Evolutionary conservation across 1,284 basidiomycete genomes (phyloP).

Genomic region (Takashimella tepidaria): DNA sequence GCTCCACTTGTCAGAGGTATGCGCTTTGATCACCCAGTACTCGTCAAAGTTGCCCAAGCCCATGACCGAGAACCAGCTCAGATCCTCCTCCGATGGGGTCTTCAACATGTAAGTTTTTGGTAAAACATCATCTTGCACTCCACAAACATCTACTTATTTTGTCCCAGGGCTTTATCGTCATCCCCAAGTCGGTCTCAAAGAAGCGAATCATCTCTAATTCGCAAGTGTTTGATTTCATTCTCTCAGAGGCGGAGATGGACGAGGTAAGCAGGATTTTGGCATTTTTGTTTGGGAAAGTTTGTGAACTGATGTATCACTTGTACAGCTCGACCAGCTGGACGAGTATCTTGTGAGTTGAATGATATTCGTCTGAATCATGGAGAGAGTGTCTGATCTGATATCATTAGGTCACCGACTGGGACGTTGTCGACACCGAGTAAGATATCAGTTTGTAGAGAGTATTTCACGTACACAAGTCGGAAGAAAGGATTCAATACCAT

Average conservation of each 20-base stretch:
- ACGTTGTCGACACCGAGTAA: conserved; percentile 36
- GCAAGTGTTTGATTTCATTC: conserved; percentile 50
- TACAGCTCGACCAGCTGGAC: conserved; percentile 39
- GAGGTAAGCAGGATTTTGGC: no score
- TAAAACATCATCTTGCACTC: no score
- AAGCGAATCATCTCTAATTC: conserved; percentile 51
- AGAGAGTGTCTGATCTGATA: background rate
- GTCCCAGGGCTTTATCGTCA: conserved; percentile 49
- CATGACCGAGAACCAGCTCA: conserved; percentile 48
- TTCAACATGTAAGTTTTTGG: conserved; percentile 47
- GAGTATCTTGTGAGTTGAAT: conserved; percentile 42
- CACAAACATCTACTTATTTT: background rate
- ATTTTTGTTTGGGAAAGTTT: conserved; percentile 4
- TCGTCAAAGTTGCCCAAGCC: conserved; percentile 43
- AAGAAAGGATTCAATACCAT: no score
- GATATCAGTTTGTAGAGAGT: no score
- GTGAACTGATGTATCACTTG: background rate
- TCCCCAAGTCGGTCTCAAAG: conserved; percentile 52
- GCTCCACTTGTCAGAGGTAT: conserved; percentile 50
- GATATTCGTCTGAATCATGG: no score
- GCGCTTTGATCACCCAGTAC: conserved; percentile 47
- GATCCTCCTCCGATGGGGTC: conserved; percentile 52
- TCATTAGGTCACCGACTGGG: conserved; percentile 46
- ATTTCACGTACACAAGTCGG: no score
- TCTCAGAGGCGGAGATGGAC: conserved; percentile 49